Evolutionary conservation across 495 filamentous ascomycete species (phyloP), one percentile per base, ranked within the genome.

Genomic region (Glonium stellatum): DNA sequence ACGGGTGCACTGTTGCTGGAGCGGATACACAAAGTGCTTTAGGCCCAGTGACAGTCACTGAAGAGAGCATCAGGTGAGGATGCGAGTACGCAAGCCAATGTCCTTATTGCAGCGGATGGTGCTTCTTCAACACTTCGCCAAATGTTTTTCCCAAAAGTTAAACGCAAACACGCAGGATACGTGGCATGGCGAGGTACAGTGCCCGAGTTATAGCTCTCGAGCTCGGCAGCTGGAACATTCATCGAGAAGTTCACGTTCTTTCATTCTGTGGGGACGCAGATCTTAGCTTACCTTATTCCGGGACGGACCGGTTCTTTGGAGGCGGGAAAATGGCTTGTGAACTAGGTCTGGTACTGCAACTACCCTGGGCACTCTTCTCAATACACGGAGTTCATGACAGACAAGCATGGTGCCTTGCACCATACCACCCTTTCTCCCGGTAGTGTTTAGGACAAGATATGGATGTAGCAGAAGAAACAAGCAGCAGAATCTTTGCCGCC

Each of bases 311-410:
- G n/a, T n/a, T n/a, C n/a, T n/a, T n/a, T n/a, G n/a, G 67, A 76
- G 51, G 70, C 71, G 0, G 79, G 77, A 11, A 57, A 77, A 15
- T 72, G 79, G 0, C 71, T 79, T 5, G 70, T 80, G 39, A 83
- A 83, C 62, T 80, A 75, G 61, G 78, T 83, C 54, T 83, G 79
- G 70, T 84, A 83, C 63, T 70, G 67, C 50, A 81, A 81, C 57
- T 78, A 77, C 58, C 64, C 73, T 2, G 71, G 70, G 52, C 70
- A 67, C 19, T 78, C 75, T 0, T 36, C 67, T 19, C 77, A 78
- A 41, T 64, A 78, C 34, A 71, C 75, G 22, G 72, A 74, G 41
- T 70, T 83, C 34, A 73, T 84, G 68, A 83, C 80, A 1, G 81
- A 82, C 61, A 67, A 57, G 18, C 42, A 79, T 4, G 80, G 80